Conservation (phyloP, 1,284 basidiomycete species). For the Gomphus bonarii region DNA sequence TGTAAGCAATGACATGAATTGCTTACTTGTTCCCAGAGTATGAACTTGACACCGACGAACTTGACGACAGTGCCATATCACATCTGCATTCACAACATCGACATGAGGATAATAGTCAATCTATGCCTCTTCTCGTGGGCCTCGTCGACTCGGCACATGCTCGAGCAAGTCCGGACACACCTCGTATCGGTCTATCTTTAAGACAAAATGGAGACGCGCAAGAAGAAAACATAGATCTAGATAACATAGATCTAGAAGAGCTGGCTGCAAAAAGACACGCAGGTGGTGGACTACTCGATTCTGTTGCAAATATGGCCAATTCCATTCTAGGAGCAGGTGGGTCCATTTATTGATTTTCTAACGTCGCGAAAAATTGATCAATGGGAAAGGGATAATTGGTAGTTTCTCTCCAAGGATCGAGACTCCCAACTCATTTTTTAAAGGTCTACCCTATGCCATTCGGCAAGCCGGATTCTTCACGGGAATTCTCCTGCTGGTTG, state of each 20-base stretch:
- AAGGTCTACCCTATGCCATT: conserved; percentile 86
- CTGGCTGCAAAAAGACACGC: conserved; percentile 54
- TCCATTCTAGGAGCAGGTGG: conserved; percentile 91
- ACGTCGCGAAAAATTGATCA: conserved; percentile 1
- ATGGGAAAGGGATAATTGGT: conserved; percentile 73
- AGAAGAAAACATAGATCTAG: conserved; percentile 15
- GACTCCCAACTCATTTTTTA: not conserved
- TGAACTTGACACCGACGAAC: conserved; percentile 66
- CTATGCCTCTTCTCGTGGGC: conserved; percentile 68
- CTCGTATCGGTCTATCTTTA: conserved; percentile 26
- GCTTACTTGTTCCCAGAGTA: conserved; percentile 39
- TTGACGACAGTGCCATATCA: conserved; percentile 45
- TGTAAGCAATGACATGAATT: not conserved
- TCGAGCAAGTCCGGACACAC: conserved; percentile 42
- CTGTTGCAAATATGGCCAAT: conserved; percentile 91
- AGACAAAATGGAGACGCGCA: conserved; percentile 27
- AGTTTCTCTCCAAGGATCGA: conserved; percentile 17
- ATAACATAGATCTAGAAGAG: conserved; percentile 52
- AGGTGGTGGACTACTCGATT: conserved; percentile 76
- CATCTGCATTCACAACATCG: conserved; percentile 26
- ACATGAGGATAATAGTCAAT: conserved; percentile 26
- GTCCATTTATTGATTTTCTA: conserved; percentile 14
- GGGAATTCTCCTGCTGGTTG: conserved; percentile 73
- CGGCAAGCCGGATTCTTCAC: conserved; percentile 88
- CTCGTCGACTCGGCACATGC: conserved; percentile 53